Conservation (phyloP, 805 yeast species). For the Pichia membranifaciens region DNA sequence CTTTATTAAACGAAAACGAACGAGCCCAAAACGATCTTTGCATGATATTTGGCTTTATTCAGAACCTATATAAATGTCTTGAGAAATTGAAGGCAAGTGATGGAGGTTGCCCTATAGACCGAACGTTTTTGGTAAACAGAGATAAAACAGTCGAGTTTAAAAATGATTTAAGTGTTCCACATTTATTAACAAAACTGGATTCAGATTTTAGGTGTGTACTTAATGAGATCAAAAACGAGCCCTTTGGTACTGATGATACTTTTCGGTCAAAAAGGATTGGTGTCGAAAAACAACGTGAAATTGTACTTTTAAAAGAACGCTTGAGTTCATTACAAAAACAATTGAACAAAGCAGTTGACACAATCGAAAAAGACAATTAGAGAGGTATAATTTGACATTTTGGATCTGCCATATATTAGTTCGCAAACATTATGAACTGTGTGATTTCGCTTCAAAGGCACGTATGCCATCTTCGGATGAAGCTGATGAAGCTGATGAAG, state of each 20-base stretch:
- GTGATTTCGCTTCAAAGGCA: too few species aligned
- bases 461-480: too few species aligned
- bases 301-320: slow-evolving; percentile 18
- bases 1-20: slow-evolving; percentile 9
- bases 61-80: slow-evolving; percentile 13
- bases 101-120: slow-evolving; percentile 10
- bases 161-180: slow-evolving; percentile 8
- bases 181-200: slow-evolving; percentile 13
- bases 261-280: slow-evolving; percentile 19
- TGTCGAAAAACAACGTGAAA: slow-evolving; percentile 18
- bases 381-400: too few species aligned
- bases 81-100: slow-evolving; percentile 15
- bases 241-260: slow-evolving; percentile 22
- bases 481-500: too few species aligned
- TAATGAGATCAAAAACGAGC: slow-evolving; percentile 16
- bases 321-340: slow-evolving; percentile 18
- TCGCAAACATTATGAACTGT: too few species aligned
- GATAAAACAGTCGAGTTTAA: slow-evolving; percentile 16
- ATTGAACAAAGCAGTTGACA: slow-evolving; percentile 22
- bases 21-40: slow-evolving; percentile 12
- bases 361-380: slow-evolving; percentile 12
- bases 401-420: too few species aligned
- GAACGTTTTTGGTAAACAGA: slow-evolving; percentile 13
- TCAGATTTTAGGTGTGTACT: slow-evolving; percentile 15
- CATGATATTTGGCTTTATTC: slow-evolving; percentile 7